phyloP scores from a whole-genome alignment of 2,329 filamentous ascomycete species.

The Cladosporium sp. region DNA sequence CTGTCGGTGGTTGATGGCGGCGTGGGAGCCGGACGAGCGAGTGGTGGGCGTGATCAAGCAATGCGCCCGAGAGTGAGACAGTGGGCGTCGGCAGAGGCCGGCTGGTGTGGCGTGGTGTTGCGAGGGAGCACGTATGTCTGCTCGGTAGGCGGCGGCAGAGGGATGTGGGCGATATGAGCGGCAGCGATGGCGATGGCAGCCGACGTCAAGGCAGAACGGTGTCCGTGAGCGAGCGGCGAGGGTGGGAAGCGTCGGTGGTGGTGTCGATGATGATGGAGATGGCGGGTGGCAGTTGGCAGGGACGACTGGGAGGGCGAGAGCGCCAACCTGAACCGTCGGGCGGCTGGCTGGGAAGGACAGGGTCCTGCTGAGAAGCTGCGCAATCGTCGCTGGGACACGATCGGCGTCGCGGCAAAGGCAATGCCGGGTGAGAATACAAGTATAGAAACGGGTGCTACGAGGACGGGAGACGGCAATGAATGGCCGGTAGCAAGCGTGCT shows the following conservation, averaged over 20 bases:
- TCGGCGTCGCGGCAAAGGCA: slow-evolving; percentile 5
- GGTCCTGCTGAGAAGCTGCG: slow-evolving; percentile 6
- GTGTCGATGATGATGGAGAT: slow-evolving; percentile 6
- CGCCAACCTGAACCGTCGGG: neutral
- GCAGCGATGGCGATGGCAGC: neutral
- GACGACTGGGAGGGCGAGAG: slow-evolving; percentile 1
- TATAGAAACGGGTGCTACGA: neutral
- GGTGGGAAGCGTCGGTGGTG: no score
- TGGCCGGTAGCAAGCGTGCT: neutral
- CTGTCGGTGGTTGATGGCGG: neutral
- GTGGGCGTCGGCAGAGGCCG: slow-evolving; percentile 2
- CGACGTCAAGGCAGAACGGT: neutral
- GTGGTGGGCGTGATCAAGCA: slow-evolving; percentile 3
- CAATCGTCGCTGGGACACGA: slow-evolving; percentile 1
- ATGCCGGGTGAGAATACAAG: neutral
- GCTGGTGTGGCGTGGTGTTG: neutral
- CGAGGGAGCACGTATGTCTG: neutral
- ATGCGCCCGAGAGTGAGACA: slow-evolving; percentile 10
- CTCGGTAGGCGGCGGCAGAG: slow-evolving; percentile 6
- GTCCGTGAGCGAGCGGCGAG: slow-evolving; percentile 5
- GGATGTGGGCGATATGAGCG: neutral
- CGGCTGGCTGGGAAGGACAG: slow-evolving; percentile 1
- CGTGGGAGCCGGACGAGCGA: slow-evolving; percentile 6
- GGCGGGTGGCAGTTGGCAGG: slow-evolving; percentile 3
- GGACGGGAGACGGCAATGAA: neutral